These are phyloP conservation scores for Pythium dissotocum DNA, from an alignment of 352 stramenopile genomes.

Conservation along the genomic window DNA sequence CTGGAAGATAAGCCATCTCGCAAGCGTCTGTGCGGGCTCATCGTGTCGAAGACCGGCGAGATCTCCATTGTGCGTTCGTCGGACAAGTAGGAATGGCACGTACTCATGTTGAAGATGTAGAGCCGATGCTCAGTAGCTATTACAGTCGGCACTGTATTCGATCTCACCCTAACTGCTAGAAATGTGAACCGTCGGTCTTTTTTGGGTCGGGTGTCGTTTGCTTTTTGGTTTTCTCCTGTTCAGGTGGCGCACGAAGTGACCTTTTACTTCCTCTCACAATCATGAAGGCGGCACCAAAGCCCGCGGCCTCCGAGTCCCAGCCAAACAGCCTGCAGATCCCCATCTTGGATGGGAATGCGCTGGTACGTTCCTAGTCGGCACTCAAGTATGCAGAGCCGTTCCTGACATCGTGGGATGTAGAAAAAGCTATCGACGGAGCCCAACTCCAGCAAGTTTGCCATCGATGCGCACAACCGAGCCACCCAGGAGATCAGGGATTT, in stretches of 20 bases:
- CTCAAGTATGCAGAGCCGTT: background rate
- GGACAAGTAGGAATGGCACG: slow-evolving; percentile 16
- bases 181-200: slow-evolving; percentile 1
- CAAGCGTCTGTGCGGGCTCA: slow-evolving; percentile 53
- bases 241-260: background rate
- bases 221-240: background rate
- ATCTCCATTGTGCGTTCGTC: slow-evolving; percentile 64
- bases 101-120: background rate
- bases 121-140: too few relatives aligned
- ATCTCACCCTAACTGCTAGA: background rate
- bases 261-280: background rate
- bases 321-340: slow-evolving; percentile 16
- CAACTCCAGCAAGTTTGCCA: slow-evolving; percentile 80
- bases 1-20: slow-evolving; percentile 74
- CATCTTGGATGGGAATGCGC: slow-evolving; percentile 18
- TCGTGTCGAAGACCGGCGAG: slow-evolving; percentile 75
- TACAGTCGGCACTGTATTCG: too few relatives aligned
- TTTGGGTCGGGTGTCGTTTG: background rate
- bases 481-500: slow-evolving; percentile 65
- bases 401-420: slow-evolving; percentile 1
- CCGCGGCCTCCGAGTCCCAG: background rate
- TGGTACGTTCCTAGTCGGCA: slow-evolving; percentile 8
- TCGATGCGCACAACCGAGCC: slow-evolving; percentile 76
- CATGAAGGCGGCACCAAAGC: background rate
- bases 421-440: slow-evolving; percentile 53